These are phyloP conservation scores for Stemphylium vesicarium DNA, from an alignment of 2,329 filamentous ascomycete genomes.

Conservation along the genomic window DNA sequence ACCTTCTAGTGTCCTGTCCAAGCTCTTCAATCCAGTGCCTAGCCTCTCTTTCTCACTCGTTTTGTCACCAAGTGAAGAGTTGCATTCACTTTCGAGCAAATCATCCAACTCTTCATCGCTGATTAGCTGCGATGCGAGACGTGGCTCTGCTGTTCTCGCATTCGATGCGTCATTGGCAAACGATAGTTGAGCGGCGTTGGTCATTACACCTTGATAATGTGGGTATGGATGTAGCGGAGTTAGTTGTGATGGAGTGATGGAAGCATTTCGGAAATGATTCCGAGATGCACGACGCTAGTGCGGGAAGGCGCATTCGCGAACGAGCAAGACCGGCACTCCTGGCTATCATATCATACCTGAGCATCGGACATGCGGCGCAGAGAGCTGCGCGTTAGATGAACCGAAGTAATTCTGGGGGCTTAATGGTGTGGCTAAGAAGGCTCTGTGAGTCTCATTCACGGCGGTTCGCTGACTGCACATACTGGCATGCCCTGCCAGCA, in stretches of 20 bases:
- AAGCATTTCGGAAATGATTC: neutral
- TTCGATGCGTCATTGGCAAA: neutral
- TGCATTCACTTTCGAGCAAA: slow-evolving; percentile 13
- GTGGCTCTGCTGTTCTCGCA: slow-evolving; percentile 15
- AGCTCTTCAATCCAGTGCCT: slow-evolving; percentile 28
- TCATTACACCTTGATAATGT: too few species aligned
- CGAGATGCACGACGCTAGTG: neutral
- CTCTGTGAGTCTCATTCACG: too few species aligned
- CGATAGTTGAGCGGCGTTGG: neutral
- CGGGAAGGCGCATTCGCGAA: neutral
- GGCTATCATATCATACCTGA: too few species aligned
- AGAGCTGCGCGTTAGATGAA: too few species aligned
- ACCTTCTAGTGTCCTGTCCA: slow-evolving; percentile 49
- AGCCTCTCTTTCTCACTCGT: slow-evolving; percentile 12
- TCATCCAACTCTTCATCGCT: slow-evolving; percentile 26
- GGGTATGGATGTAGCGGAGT: too few species aligned
- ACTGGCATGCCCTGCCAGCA: too few species aligned
- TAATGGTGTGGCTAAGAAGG: too few species aligned
- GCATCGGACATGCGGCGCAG: too few species aligned
- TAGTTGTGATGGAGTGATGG: neutral
- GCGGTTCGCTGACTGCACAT: too few species aligned
- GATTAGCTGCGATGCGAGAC: slow-evolving; percentile 27
- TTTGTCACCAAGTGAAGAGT: too few species aligned
- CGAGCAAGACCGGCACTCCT: too few species aligned
- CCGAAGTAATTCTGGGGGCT: too few species aligned